Evolutionary conservation across 176 grass and related monocot genomes (phyloP), one percentile per base, ranked within the genome.

Genomic region (Rhynchospora breviuscula): DNA sequence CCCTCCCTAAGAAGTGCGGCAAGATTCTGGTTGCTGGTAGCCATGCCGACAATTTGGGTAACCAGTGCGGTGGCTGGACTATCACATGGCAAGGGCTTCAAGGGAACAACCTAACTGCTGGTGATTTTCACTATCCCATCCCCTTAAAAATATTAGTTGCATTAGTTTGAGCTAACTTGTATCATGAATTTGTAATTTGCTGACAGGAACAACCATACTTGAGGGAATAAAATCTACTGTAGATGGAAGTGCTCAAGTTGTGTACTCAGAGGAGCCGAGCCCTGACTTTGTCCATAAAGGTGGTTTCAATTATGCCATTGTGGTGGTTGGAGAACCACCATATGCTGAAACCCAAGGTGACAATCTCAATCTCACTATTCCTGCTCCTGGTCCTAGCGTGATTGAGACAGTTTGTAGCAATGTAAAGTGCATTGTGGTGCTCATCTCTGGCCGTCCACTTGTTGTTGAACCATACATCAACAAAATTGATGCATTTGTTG

Each of bases 51-150:
- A 79, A 97, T 59, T 86, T 91, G 59, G 91, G 94, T 44, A 87
- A 84, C 61, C 94, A 97, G 63, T 93, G 94, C 18, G 89, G 94
- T 51, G 94, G 94, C 15, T 97, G 91, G 94, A 97, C 94, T 63
- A 91, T 91, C 10, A 78, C 77, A 54, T 93, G 89, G 94, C 91
- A 91, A 5, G 94, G 94, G 18, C 22, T 23, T 13, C 48, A 52
- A 10, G 91, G 91, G 5, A 91, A 84, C 63, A 75, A 93, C 63
- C 66, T 89, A 72, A 92, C 91, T 48, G 31, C 40, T 18, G 91
- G 91, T 86, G 54, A 60, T 10, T 69, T 79, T 78, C 61, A 29
- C 65, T 8, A 44, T 17, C 10, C 23, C 8, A 64, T 59, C 18
- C 7, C 73, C 56, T 65, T 48, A 45, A 45, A 22, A 54, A n/a